phyloP scores from a whole-genome alignment of 805 yeast genomes.

The Candida nanaspora region DNA sequence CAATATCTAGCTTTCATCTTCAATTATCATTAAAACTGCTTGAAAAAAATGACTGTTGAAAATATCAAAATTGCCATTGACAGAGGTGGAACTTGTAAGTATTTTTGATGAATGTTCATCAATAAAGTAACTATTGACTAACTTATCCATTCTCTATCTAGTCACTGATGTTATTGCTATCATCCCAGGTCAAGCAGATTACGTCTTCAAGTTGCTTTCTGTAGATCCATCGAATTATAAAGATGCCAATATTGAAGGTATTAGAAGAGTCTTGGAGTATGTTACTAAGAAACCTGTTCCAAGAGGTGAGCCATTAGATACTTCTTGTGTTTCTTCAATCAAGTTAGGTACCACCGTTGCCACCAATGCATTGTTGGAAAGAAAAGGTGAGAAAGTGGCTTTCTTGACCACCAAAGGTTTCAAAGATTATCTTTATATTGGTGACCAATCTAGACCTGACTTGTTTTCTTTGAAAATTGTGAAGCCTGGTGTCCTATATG shows the following conservation, averaged over 20 bases:
- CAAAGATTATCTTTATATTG: conserved; percentile 67
- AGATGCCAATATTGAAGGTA: conserved; percentile 88
- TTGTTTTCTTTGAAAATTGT: conserved; percentile 70
- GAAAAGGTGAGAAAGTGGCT: conserved; percentile 80
- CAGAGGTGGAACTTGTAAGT: conserved; percentile 4
- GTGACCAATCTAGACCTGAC: conserved; percentile 81
- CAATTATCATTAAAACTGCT: too few species aligned
- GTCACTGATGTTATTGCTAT: conserved; percentile 22
- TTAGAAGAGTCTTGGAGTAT: conserved; percentile 60
- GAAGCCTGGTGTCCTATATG: conserved; percentile 60
- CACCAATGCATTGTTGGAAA: conserved; percentile 79
- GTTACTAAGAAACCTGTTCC: conserved; percentile 44
- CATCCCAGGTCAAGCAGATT: conserved; percentile 34
- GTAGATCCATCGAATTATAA: conserved; percentile 75
- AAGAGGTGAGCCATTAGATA: conserved; percentile 45
- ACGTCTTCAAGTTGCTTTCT: conserved; percentile 67
- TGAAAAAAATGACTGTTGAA: conserved; percentile 1
- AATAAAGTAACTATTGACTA: not conserved
- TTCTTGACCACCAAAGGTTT: conserved; percentile 78
- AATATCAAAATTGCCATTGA: conserved; percentile 2
- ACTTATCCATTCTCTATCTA: not conserved
- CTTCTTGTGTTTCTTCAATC: conserved; percentile 51
- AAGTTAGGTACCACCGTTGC: conserved; percentile 91
- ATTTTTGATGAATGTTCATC: not conserved
- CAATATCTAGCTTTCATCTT: too few species aligned